These are phyloP conservation scores for Kalmanozyma brasiliensis DNA, from an alignment of 1,284 basidiomycete genomes.

Conservation along the genomic window DNA sequence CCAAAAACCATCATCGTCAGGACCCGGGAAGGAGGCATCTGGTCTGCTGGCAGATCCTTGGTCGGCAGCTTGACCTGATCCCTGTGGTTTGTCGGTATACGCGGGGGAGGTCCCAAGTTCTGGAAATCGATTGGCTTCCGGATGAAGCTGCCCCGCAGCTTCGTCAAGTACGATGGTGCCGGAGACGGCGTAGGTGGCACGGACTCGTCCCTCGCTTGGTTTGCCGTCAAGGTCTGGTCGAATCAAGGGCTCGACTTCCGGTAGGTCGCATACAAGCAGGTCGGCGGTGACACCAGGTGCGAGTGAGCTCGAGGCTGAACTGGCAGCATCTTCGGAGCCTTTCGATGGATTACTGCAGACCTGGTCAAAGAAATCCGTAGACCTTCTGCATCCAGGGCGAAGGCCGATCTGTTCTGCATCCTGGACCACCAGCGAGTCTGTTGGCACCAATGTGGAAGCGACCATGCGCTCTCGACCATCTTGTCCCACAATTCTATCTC, in stretches of 20 bases:
- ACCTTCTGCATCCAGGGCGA: slow-evolving; percentile 38
- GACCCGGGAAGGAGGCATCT: slow-evolving; percentile 27
- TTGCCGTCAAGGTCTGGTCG: slow-evolving; percentile 4
- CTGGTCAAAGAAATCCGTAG: slow-evolving; percentile 44
- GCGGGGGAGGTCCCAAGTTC: slow-evolving; percentile 7
- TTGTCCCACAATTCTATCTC: background rate
- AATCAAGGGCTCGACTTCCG: slow-evolving; percentile 35
- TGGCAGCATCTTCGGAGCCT: background rate
- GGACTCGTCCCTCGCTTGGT: background rate
- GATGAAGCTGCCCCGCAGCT: background rate
- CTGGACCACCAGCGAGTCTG: slow-evolving; percentile 12
- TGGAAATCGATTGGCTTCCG: slow-evolving; percentile 2
- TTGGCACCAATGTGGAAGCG: background rate
- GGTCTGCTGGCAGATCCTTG: background rate
- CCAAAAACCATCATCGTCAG: slow-evolving; percentile 44
- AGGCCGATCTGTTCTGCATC: slow-evolving; percentile 7
- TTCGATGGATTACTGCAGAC: slow-evolving; percentile 23
- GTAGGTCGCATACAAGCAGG: slow-evolving; percentile 42
- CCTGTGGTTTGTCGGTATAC: background rate
- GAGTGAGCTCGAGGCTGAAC: background rate
- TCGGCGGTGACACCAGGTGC: slow-evolving; percentile 21
- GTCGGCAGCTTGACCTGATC: background rate
- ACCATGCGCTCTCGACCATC: background rate
- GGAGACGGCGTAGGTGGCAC: slow-evolving; percentile 33
- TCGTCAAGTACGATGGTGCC: slow-evolving; percentile 32